phyloP scores from a whole-genome alignment of 164 flowering plant species.

The Macadamia tetraphylla region DNA sequence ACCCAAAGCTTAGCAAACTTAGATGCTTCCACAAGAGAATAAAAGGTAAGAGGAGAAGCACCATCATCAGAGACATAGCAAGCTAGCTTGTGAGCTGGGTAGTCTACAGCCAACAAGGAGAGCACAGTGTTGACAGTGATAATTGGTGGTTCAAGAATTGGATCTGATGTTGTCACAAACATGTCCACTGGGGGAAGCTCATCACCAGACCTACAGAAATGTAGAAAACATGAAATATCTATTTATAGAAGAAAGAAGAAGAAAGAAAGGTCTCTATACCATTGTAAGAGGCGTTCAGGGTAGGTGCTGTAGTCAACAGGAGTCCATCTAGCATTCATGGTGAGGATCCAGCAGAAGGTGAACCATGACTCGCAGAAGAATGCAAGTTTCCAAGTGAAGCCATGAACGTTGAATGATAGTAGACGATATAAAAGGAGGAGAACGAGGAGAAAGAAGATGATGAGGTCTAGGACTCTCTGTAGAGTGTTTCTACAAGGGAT shows the following conservation, averaged over 20 bases:
- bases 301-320: conserved; percentile 28
- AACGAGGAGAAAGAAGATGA: conserved; percentile 34
- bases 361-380: conserved; percentile 51
- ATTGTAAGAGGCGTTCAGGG: conserved; percentile 34
- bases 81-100: conserved; percentile 59
- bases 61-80: conserved; percentile 72
- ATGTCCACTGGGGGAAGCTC: conserved; percentile 61
- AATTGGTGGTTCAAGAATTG: conserved; percentile 53
- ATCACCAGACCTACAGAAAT: conserved; percentile 6
- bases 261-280: conserved; percentile 15
- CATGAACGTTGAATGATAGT: conserved; percentile 17
- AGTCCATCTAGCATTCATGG: conserved; percentile 36
- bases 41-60: conserved; percentile 50
- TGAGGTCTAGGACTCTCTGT: conserved; percentile 21
- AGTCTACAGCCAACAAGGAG: conserved; percentile 57
- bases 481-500: conserved; percentile 15
- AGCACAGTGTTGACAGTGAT: conserved; percentile 57
- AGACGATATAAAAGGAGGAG: conserved; percentile 45
- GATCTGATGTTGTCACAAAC: conserved; percentile 71
- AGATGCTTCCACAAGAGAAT: conserved; percentile 42
- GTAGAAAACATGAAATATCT: background rate
- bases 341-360: conserved; percentile 38
- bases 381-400: conserved; percentile 39
- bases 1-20: conserved; percentile 56
- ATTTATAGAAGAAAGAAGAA: background rate